A percentile compares a stretch with the other conserved stretches of the same genome.
Evolutionary conservation across 768 basidiomycete species (phyloP).

Genomic region (Ramaria sp.): DNA sequence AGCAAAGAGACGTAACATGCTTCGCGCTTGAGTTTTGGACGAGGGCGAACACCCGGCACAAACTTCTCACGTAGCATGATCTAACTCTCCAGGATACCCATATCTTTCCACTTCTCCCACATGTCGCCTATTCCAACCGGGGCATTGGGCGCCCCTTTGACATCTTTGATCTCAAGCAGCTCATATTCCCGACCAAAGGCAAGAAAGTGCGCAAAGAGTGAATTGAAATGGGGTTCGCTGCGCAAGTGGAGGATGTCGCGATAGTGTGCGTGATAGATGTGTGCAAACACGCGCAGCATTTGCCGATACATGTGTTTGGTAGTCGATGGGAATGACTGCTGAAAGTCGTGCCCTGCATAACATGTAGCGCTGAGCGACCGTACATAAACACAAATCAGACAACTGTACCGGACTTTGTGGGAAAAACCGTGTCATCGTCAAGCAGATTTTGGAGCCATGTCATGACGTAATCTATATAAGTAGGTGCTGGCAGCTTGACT

Average conservation of each 20-base stretch:
- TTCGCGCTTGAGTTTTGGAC: not conserved
- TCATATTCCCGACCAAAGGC: constrained; percentile 95
- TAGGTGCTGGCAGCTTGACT: constrained; percentile 82
- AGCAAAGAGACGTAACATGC: too few relatives aligned
- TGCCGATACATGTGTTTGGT: constrained; percentile 93
- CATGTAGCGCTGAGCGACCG: not conserved
- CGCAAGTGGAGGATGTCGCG: constrained; percentile 84
- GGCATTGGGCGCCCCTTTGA: constrained; percentile 54
- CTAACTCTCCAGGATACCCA: constrained; percentile 56
- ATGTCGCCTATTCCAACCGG: constrained; percentile 64
- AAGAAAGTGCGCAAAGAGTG: constrained; percentile 94
- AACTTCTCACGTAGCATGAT: not conserved
- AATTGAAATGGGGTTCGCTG: constrained; percentile 92
- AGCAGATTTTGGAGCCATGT: constrained; percentile 91
- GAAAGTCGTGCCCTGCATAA: constrained; percentile 69
- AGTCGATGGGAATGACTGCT: constrained; percentile 79
- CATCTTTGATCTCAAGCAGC: constrained; percentile 78
- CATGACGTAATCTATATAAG: constrained; percentile 97
- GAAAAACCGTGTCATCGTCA: constrained; percentile 91
- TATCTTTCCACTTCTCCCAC: constrained; percentile 86
- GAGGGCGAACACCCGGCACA: not conserved
- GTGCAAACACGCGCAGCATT: constrained; percentile 92
- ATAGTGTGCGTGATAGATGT: constrained; percentile 95
- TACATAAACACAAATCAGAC: not conserved
- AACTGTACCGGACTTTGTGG: constrained; percentile 83